Conservation (phyloP, 2,329 filamentous ascomycete genomes). For the Ceratocystis lukuohia region DNA sequence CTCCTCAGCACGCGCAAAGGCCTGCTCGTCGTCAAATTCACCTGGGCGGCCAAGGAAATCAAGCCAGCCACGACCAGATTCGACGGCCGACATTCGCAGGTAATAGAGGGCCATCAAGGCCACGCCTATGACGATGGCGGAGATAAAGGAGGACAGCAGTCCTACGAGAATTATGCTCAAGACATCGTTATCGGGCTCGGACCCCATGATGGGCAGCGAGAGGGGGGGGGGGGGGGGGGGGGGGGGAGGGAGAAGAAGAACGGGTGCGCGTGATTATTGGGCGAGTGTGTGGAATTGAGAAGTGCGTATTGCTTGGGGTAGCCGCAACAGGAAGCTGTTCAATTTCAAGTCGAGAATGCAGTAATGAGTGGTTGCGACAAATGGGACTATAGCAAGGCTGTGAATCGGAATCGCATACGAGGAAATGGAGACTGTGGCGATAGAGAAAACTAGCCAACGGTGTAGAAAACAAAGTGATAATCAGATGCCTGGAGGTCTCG, state of each 20-base stretch:
- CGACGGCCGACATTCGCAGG: constrained; percentile 27
- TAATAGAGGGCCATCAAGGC: constrained; percentile 54
- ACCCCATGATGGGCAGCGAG: constrained; percentile 12
- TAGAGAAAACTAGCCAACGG: background rate
- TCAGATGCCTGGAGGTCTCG: background rate
- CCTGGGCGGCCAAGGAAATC: constrained; percentile 87
- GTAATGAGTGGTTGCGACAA: background rate
- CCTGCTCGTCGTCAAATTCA: constrained; percentile 96
- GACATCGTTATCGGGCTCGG: constrained; percentile 18
- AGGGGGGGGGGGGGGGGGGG: background rate
- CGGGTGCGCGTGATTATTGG: background rate
- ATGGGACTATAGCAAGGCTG: background rate
- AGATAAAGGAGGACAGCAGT: constrained; percentile 75
- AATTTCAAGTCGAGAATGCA: background rate
- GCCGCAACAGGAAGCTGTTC: background rate
- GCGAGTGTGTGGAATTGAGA: background rate
- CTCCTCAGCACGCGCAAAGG: constrained; percentile 83
- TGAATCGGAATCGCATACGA: background rate
- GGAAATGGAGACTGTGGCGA: constrained; percentile 2
- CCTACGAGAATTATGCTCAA: constrained; percentile 53
- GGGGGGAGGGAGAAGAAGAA: too few relatives aligned
- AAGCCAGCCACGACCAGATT: constrained; percentile 31
- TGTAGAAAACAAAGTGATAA: background rate
- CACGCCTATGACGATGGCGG: constrained; percentile 61
- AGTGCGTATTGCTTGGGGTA: background rate